Percentiles rank a stretch among this genome's conserved stretches.
These are phyloP conservation scores for Tillandsia fasciculata DNA, from an alignment of 176 grass and related monocot species.

Conservation along the genomic window DNA sequence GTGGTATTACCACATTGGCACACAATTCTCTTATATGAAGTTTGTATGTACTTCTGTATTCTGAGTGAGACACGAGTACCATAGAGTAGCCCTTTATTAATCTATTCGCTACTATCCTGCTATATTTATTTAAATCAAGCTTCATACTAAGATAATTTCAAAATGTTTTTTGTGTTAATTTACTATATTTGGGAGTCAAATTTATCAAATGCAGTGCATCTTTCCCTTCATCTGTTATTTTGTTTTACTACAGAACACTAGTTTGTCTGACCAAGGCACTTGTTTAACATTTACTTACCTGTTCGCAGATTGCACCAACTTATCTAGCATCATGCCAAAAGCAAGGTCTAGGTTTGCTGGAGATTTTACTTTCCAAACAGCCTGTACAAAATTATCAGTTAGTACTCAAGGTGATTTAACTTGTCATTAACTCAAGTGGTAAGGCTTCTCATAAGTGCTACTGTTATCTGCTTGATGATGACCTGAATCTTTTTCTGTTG, in stretches of 20 bases:
- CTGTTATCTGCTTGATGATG: constrained; percentile 4
- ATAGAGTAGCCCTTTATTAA: no score
- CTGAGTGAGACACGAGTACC: no score
- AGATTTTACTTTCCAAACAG: constrained; percentile 86
- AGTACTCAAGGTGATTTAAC: constrained; percentile 58
- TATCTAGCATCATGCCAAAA: constrained; percentile 86
- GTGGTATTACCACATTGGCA: background rate
- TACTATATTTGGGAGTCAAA: background rate
- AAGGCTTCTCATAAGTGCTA: constrained; percentile 6
- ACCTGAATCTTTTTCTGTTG: constrained; percentile 18
- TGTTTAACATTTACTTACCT: constrained; percentile 27
- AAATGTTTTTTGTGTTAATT: background rate
- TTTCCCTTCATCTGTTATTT: background rate
- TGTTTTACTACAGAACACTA: background rate
- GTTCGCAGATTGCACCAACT: constrained; percentile 78
- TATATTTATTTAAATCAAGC: background rate
- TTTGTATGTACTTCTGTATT: no score
- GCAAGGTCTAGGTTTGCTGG: constrained; percentile 78
- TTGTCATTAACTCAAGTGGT: constrained; percentile 12
- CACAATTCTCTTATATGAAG: background rate
- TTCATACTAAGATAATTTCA: background rate
- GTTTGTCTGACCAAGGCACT: background rate
- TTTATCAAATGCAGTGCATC: background rate
- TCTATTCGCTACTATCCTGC: background rate
- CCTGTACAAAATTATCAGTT: constrained; percentile 59